Percentiles rank a stretch among this genome's conserved stretches.
phyloP scores from a whole-genome alignment of 1,284 basidiomycete genomes.

The Apiotrichum akiyoshidainum region DNA sequence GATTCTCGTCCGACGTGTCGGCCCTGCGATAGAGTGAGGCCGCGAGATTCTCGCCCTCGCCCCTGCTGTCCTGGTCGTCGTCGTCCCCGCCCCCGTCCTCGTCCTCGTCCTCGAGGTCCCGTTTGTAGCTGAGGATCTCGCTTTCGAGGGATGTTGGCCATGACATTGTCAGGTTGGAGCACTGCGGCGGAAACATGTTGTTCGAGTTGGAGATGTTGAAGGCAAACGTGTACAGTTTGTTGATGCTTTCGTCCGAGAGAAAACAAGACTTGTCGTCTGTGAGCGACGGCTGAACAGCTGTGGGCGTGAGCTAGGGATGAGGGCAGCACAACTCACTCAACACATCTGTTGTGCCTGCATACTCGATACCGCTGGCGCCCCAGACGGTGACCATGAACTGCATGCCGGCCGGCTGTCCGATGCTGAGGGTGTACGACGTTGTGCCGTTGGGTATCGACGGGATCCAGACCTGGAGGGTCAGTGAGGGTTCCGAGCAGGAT shows the following conservation, averaged over 20 bases:
- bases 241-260: slow-evolving; percentile 34
- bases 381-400: slow-evolving; percentile 46
- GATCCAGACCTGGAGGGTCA: slow-evolving; percentile 38
- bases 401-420: slow-evolving; percentile 37
- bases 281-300: slow-evolving; percentile 29
- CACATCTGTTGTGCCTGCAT: slow-evolving; percentile 45
- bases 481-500: not conserved
- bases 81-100: not conserved
- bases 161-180: slow-evolving; percentile 42
- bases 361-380: slow-evolving; percentile 43
- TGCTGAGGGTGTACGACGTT: slow-evolving; percentile 33
- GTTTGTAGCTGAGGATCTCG: slow-evolving; percentile 5
- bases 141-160: slow-evolving; percentile 45
- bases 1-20: slow-evolving; percentile 6
- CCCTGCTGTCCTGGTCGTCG: not conserved
- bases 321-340: slow-evolving; percentile 31
- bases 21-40: not conserved
- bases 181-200: slow-evolving; percentile 39
- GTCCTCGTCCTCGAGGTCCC: not conserved
- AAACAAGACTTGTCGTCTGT: slow-evolving; percentile 34
- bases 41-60: not conserved
- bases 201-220: slow-evolving; percentile 40
- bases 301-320: slow-evolving; percentile 1
- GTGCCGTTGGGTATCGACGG: slow-evolving; percentile 35
- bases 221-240: slow-evolving; percentile 43